Evolutionary conservation across 2,329 filamentous ascomycete species (phyloP), one percentile per base, ranked within the genome.

Genomic region (Orbilia quercus): DNA sequence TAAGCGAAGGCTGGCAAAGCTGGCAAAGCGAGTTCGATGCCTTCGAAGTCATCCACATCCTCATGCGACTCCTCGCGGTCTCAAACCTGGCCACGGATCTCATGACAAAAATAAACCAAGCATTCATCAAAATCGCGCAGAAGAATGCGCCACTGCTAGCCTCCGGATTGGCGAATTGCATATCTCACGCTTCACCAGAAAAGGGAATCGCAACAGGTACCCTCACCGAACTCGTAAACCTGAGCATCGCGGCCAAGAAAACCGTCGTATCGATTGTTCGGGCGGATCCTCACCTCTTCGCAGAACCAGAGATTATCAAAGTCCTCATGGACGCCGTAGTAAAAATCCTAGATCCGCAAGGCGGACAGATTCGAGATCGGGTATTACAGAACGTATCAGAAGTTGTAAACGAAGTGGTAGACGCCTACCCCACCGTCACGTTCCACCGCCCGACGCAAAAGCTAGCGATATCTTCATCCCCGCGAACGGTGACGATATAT

Each of bases 371-470:
- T 12, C 62, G 76, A 7, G 76, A 78, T 9, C 67, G 71, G 14
- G 76, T 78, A n/a, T 50, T 78, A 23, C 75, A 76, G 11, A 59
- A 76, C 9, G 74, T 78, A 12, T 76, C 76, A 1, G 75, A 77
- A 14, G 47, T 78, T 12, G 72, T 78, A 3, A 76, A 77, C 22
- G 75, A 76, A 31, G 54, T 77, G 25, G 72, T 76, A 1, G 64
- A 76, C 11, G 75, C 75, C 2, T 78, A 78, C 48, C 70, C 75
- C 4, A 76, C 58, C 14, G 63, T 78, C 3, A 73, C 77, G n/a
- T 78, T 77, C 63, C 77, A 78, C 67, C 72, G 76, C 2, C 75
- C 77, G 7, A 75, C 75, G 1, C 76, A 77, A 25, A 75, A 75
- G 18, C 75, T 78, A 1, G 77, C 76, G 3, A 55, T 77, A n/a